phyloP scores from a whole-genome alignment of 2,329 filamentous ascomycete species.

The Ceratocystis huliohia region DNA sequence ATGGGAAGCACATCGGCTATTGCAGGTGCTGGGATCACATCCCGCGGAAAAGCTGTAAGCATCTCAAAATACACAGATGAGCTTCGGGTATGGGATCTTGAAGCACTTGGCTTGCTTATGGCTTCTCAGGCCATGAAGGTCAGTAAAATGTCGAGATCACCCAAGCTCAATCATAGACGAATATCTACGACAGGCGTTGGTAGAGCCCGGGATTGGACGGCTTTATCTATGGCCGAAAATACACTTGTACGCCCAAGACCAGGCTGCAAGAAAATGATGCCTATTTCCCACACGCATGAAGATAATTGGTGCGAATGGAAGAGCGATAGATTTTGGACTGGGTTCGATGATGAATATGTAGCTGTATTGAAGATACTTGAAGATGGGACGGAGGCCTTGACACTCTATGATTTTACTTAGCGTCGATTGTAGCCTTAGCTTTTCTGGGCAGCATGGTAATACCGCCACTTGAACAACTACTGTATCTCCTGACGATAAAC shows the following conservation, averaged over 20 bases:
- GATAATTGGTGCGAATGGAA: neutral
- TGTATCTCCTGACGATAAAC: no score
- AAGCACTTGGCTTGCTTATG: constrained; percentile 35
- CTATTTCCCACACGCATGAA: neutral
- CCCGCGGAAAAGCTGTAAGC: constrained; percentile 79
- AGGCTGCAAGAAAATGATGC: neutral
- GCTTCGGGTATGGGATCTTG: constrained; percentile 68
- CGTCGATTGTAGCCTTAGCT: neutral
- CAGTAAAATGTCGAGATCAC: no score
- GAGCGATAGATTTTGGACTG: neutral
- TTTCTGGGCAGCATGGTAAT: no score
- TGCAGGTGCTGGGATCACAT: constrained; percentile 70
- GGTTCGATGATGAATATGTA: constrained; percentile 4
- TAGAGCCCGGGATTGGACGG: neutral
- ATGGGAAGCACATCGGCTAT: constrained; percentile 91
- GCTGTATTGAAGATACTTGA: neutral
- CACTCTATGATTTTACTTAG: constrained; percentile 3
- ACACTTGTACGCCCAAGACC: neutral
- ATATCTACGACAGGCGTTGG: neutral
- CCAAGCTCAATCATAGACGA: neutral
- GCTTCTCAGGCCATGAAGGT: neutral
- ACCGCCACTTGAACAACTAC: no score
- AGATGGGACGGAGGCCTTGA: neutral
- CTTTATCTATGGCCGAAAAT: neutral
- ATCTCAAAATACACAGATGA: constrained; percentile 69